Conservation (phyloP, 176 grass and related monocot genomes). For the Oryza nivara region DNA sequence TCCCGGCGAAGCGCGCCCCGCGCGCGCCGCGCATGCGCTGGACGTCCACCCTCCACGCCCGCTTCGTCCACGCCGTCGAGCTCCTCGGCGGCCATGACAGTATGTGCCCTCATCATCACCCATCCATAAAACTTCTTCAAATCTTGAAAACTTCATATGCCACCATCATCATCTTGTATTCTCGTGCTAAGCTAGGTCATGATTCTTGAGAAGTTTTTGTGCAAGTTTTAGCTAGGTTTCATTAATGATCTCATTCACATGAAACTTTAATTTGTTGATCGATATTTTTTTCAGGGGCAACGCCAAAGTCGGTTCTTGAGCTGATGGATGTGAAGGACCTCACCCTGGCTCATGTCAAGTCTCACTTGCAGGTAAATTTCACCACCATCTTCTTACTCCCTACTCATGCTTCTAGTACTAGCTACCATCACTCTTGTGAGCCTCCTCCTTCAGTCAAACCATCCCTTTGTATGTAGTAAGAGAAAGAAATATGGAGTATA, state of each 20-base stretch:
- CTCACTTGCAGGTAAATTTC: slow-evolving; percentile 68
- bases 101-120: slow-evolving; percentile 41
- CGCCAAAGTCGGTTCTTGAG: slow-evolving; percentile 82
- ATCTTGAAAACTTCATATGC: not conserved
- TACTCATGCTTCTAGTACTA: not conserved
- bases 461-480: not conserved
- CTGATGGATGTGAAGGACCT: slow-evolving; percentile 87
- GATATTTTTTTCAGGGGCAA: slow-evolving; percentile 54
- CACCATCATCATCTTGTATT: not conserved
- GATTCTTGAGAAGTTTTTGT: not conserved
- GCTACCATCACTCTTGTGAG: not conserved
- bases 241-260: not conserved
- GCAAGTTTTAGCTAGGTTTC: not conserved
- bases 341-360: slow-evolving; percentile 84
- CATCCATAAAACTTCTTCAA: not conserved
- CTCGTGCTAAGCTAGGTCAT: not conserved
- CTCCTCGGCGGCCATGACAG: slow-evolving; percentile 88
- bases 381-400: not conserved
- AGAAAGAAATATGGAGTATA: not conserved
- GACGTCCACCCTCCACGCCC: slow-evolving; percentile 83
- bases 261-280: not conserved
- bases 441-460: not conserved
- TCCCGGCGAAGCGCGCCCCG: slow-evolving; percentile 56
- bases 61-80: slow-evolving; percentile 93
- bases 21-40: slow-evolving; percentile 89